Percentiles rank a stretch among this genome's conserved stretches.
Conservation (phyloP, 192 early-diverging fungal species). For the Backusella psychrophila region DNA sequence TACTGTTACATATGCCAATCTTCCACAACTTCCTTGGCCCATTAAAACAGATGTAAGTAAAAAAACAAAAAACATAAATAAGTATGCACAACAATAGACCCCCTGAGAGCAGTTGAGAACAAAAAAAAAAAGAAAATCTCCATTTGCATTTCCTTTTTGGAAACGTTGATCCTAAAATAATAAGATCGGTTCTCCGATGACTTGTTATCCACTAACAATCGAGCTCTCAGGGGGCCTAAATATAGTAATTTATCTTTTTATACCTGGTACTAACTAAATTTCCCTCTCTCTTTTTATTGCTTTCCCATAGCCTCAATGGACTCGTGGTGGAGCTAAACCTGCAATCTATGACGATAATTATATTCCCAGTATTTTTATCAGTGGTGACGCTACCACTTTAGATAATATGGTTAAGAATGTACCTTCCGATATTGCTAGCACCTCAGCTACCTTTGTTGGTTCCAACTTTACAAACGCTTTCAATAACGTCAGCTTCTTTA, state of each 20-base stretch:
- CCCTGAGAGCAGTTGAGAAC: conserved; percentile 23
- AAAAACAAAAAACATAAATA: conserved; percentile 1
- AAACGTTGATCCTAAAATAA: not conserved
- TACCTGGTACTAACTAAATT: not conserved
- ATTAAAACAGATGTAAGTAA: conserved; percentile 30
- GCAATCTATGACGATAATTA: conserved; percentile 43
- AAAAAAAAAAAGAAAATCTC: conserved; percentile 31
- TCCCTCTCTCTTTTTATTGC: not conserved
- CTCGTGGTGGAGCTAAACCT: conserved; percentile 29
- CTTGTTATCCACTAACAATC: not conserved
- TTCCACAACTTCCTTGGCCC: conserved; percentile 41
- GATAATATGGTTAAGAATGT: conserved; percentile 27
- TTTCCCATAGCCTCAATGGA: conserved; percentile 34
- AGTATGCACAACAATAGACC: conserved; percentile 35
- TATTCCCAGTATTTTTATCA: conserved; percentile 46
- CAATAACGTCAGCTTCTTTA: conserved; percentile 34
- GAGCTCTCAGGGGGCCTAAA: not conserved
- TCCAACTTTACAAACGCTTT: conserved; percentile 36
- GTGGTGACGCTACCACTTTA: conserved; percentile 23
- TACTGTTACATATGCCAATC: conserved; percentile 41
- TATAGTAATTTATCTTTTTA: not conserved
- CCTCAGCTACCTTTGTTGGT: conserved; percentile 34
- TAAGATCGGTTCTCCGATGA: not conserved
- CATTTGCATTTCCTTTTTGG: conserved; percentile 21
- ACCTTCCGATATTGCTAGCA: not conserved